Evolutionary conservation across 2,329 filamentous ascomycete species (phyloP).

Genomic region (Dactylellina cionopaga): DNA sequence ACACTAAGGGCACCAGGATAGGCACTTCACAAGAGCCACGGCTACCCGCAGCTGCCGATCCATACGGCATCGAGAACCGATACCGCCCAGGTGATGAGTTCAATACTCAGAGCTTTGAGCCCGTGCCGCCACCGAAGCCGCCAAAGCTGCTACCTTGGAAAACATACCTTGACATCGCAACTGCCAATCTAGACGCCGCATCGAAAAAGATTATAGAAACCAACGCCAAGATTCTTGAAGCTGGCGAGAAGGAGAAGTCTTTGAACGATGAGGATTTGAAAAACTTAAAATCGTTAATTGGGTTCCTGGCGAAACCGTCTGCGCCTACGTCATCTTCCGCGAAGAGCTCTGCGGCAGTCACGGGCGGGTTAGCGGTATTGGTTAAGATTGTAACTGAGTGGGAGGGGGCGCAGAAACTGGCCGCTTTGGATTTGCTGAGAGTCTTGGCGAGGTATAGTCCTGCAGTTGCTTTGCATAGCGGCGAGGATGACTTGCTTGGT

Average conservation of each 20-base stretch:
- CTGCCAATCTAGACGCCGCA: conserved; percentile 75
- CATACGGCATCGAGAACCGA: conserved; percentile 79
- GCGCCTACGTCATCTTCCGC: conserved; percentile 59
- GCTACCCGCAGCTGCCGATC: conserved; percentile 68
- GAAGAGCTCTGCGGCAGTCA: conserved; percentile 64
- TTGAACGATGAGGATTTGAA: conserved; percentile 77
- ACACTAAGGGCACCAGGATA: conserved; percentile 86
- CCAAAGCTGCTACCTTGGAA: conserved; percentile 78
- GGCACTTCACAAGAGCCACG: conserved; percentile 68
- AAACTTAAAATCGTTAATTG: conserved; percentile 70
- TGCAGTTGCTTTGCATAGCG: conserved; percentile 70
- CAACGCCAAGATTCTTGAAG: conserved; percentile 76
- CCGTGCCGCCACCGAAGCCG: conserved; percentile 61
- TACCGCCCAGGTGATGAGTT: conserved; percentile 77
- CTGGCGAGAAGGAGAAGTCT: conserved; percentile 77
- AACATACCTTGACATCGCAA: conserved; percentile 79
- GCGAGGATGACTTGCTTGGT: conserved; percentile 69
- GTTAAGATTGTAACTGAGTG: conserved; percentile 79
- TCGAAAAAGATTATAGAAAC: conserved; percentile 79
- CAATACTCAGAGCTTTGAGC: conserved; percentile 60
- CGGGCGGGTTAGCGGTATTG: conserved; percentile 70
- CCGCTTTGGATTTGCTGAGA: conserved; percentile 87
- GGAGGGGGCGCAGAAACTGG: conserved; percentile 82
- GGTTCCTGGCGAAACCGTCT: conserved; percentile 69
- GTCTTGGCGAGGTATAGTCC: conserved; percentile 76